Base-by-base conservation (phyloP, 2,329 filamentous ascomycete genomes). In the Talaromyces rugulosus region DNA sequence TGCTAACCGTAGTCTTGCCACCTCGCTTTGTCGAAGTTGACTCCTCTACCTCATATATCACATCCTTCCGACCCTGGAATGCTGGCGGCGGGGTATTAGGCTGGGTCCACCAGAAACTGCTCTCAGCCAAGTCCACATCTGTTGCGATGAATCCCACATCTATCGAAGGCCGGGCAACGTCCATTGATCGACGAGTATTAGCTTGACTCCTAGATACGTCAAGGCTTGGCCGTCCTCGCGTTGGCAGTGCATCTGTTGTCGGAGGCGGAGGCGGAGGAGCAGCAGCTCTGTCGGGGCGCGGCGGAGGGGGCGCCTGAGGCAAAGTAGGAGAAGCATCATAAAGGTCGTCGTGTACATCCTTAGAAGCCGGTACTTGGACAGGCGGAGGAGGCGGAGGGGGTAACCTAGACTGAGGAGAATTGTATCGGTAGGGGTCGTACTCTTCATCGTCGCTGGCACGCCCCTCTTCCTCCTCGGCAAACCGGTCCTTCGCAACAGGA, bases 61-160 rank as follows among this genome's bases (percentile, higher is more conserved):
- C 83, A 72, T 99, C 95, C 68, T 87, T 89, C 57, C 94, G 88
- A 55, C 87, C 87, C 72, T 96, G 90, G 64, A 98, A 85, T 1
- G 86, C 85, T 0, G 94, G 92, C 2, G 95, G 95, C 1, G 93
- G 84, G 42, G 86, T 86, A 65, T 91, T 90, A 11, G 89, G 82
- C 70, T 93, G 87, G 42, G 89, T 86, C 93, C 94, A 99, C 95
- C 95, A 99, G 57, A 88, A 85, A 18, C 87, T 90, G 56, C 84
- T 83, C 52, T 85, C 81, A 12, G 86, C 88, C 42, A 98, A 81
- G 70, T 98, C 93, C 61, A 98, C 78, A 63, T 98, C 93, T 61
- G 88, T 88, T 47, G 95, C 95, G 65, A 98, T 94, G 71, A 88
- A 96, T 1, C 92, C 91, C 52, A 89, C 87, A 66, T 94, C 91